Conservation (phyloP, 2,329 filamentous ascomycete genomes). For the Alternaria sp. region DNA sequence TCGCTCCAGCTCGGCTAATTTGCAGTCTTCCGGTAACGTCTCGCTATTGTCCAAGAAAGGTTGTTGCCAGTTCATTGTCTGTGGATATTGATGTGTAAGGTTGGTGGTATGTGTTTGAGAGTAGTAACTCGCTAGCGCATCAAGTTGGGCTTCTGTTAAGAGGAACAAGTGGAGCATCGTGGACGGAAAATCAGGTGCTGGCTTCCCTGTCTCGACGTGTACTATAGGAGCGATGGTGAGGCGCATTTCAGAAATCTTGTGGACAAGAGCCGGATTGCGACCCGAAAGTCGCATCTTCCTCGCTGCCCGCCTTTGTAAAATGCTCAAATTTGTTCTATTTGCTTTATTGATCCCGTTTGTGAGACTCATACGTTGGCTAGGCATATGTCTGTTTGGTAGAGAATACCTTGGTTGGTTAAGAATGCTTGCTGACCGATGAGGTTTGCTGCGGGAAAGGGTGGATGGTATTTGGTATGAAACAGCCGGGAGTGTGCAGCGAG, state of each 20-base stretch:
- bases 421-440: not conserved
- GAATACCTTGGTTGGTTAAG: not conserved
- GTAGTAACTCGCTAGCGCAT: constrained; percentile 76
- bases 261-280: constrained; percentile 60
- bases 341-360: constrained; percentile 25
- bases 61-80: constrained; percentile 70
- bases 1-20: constrained; percentile 50
- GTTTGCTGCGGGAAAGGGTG: constrained; percentile 23
- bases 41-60: constrained; percentile 48
- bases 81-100: constrained; percentile 66
- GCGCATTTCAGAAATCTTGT: constrained; percentile 72
- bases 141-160: constrained; percentile 74
- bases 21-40: constrained; percentile 26
- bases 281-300: constrained; percentile 18
- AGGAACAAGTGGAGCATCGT: constrained; percentile 78
- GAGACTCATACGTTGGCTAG: constrained; percentile 19
- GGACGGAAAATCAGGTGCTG: constrained; percentile 71
- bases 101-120: constrained; percentile 71
- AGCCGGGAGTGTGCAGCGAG: constrained; percentile 19
- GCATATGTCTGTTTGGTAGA: constrained; percentile 12
- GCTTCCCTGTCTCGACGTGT: constrained; percentile 67
- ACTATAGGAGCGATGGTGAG: constrained; percentile 71
- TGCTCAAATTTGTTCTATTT: constrained; percentile 14
- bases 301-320: constrained; percentile 23
- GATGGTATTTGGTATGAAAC: constrained; percentile 6